Evolutionary conservation across 2,329 filamentous ascomycete genomes (phyloP), one percentile per base, ranked within the genome.

Genomic region (Venturia pyrina): DNA sequence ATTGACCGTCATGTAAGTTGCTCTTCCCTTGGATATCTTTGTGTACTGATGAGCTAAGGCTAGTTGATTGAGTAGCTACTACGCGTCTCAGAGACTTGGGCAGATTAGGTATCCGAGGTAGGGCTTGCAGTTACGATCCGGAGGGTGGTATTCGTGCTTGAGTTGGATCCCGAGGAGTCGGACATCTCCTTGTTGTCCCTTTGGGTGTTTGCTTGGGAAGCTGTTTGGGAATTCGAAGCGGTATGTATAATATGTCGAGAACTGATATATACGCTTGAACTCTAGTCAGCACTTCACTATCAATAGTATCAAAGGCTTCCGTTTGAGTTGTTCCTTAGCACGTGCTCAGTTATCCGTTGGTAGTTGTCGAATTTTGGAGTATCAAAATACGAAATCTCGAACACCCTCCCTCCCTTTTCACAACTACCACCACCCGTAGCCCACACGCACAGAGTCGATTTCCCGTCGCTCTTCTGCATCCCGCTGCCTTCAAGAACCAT

Each of bases 41-140:
- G 5, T 59, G 53, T 59, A 21, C 53, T 59, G 53, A 59, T 59
- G 53, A 59, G 28, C 28, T 59, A n/a, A 59, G 53, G 53, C 28
- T 59, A 15, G 32, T 37, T 37, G 8, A 37, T 37, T 34, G 53
- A 37, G 28, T 59, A 59, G 53, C 15, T 53, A 53, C 21, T 53
- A 37, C 17, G 7, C 53, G 17, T 59, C 53, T 5, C 28, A 21
- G 8, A 37, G 53, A 37, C 32, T 59, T 7, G 17, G 53, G 28
- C 8, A 10, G 53, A 59, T 59, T 40, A 32, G 53, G 17, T 59
- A 59, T 37, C 53, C 53, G 19, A 34, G 53, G 28, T 59, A 59
- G 32, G n/a, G 28, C 2, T 28, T 59, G 53, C 11, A 32, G 11
- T 37, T 57, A 21, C 10, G 28, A 8, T 57, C 37, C 37, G 6